Evolutionary conservation across 139 green algal species (phyloP), one percentile per base, ranked within the genome.

Genomic region (Pleodorina starrii): DNA sequence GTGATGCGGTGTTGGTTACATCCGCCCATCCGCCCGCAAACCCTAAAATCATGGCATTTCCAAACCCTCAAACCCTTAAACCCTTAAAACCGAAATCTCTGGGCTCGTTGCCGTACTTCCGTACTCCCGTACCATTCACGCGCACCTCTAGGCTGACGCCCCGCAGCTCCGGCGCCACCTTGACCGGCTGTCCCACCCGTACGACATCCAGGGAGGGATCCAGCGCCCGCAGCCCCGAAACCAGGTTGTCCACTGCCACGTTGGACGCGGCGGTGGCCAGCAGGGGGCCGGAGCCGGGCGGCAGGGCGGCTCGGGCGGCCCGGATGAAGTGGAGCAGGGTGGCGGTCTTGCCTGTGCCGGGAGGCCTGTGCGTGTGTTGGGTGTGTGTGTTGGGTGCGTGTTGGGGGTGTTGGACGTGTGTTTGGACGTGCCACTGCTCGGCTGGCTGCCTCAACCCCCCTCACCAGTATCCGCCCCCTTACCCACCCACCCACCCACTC

Each of bases 211-310:
- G 82, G 5, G 16, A 89, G 27, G 36, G 80, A 9, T 76, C 80
- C 59, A 60, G 27, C 6, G 59, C 76, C 90, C 93, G 60, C 68
- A 96, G 84, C 12, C 92, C 93, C 19, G 54, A 48, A 51, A 96
- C 93, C 19, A 96, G 43, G 77, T 94, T 93, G 92, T 96, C 94
- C n/a, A 96, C 94, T 9, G 94, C 94, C 84, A 95, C 93, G 57
- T 96, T 96, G 84, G 79, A 93, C 1, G 92, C 93, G 60, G 92
- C 93, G 60, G 89, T 92, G 21, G 90, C 92, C 29, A 96, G 88
- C 11, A 96, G 36, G 23, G 90, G 86, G 4, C 73, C 48, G 4
- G 60, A 35, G n/a, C 75, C 82, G 5, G 35, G 5, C 0, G 91
- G 68, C 66, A 93, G 84, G 35, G 85, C 51, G 19, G n/a, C 29